Percentiles rank a stretch among this genome's conserved stretches.
phyloP scores from a whole-genome alignment of 1,284 basidiomycete species.

The Porogramme epimiltina region DNA sequence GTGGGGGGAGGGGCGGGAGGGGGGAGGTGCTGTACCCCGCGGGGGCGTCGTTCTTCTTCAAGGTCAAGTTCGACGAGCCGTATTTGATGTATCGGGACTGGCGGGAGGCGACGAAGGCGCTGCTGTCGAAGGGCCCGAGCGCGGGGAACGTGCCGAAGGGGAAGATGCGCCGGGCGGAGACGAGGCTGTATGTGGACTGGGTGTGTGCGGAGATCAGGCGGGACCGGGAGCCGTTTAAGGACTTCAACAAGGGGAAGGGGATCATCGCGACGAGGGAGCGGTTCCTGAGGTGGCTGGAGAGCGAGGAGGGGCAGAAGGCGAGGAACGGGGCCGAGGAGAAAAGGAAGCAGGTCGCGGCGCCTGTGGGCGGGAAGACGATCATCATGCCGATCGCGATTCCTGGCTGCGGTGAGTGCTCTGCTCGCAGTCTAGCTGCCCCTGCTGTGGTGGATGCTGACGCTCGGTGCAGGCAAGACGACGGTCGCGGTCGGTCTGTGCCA shows the following conservation, averaged over 20 bases:
- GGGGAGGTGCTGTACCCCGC: conserved; percentile 63
- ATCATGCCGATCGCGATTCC: conserved; percentile 91
- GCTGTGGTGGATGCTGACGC: background rate
- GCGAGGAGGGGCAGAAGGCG: conserved; percentile 43
- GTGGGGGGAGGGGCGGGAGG: no score
- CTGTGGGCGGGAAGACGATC: conserved; percentile 65
- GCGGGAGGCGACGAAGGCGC: conserved; percentile 88
- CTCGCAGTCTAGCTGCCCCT: background rate
- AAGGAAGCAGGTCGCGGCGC: conserved; percentile 37
- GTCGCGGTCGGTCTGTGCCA: conserved; percentile 78
- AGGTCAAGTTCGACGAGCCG: conserved; percentile 98
- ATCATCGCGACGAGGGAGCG: conserved; percentile 85
- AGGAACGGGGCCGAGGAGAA: conserved; percentile 24
- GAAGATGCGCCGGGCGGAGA: conserved; percentile 70
- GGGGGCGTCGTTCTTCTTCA: conserved; percentile 96
- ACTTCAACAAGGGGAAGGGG: conserved; percentile 73
- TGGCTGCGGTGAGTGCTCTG: conserved; percentile 74
- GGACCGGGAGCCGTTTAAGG: conserved; percentile 64
- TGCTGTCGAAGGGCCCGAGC: conserved; percentile 51
- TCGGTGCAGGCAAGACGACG: conserved; percentile 81
- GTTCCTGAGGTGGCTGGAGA: conserved; percentile 74
- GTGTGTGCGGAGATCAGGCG: conserved; percentile 69
- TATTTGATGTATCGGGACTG: conserved; percentile 99
- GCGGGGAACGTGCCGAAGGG: conserved; percentile 51
- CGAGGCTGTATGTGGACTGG: conserved; percentile 69